Conservation (phyloP, 78 protist species). For the Dictyostelium intermedium region DNA sequence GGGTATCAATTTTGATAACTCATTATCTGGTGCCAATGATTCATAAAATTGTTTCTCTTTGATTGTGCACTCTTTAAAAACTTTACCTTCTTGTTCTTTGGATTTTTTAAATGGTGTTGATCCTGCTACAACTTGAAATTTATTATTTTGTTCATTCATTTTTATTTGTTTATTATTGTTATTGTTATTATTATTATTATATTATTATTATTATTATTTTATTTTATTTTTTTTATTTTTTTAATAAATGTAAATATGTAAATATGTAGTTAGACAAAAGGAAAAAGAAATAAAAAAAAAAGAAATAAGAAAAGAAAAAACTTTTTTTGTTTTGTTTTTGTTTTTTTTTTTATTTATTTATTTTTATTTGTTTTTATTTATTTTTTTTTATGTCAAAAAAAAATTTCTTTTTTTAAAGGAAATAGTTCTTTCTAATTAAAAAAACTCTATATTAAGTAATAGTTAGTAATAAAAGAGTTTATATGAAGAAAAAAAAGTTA, state of each 20-base stretch:
- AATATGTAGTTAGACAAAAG: not conserved
- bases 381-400: too few species aligned
- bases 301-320: not conserved
- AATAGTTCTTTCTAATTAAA: not conserved
- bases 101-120: slow-evolving; percentile 50
- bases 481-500: not conserved
- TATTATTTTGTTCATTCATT: not conserved
- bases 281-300: not conserved
- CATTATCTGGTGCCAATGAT: not conserved
- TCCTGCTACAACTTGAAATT: slow-evolving; percentile 64
- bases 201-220: not conserved
- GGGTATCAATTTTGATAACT: slow-evolving; percentile 22
- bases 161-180: not conserved
- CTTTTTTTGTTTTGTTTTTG: not conserved
- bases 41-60: slow-evolving; percentile 48
- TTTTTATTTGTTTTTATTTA: not conserved
- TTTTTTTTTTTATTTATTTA: not conserved
- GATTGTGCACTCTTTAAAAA: slow-evolving; percentile 21
- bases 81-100: slow-evolving; percentile 23
- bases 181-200: too few species aligned
- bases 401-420: too few species aligned
- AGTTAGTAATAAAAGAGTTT: not conserved
- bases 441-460: not conserved
- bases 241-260: not conserved
- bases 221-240: not conserved